A percentile compares a stretch with the other conserved stretches of the same genome.
These are phyloP conservation scores for Eucalyptus grandis DNA, from an alignment of 345 rosid genomes.

Conservation along the genomic window DNA sequence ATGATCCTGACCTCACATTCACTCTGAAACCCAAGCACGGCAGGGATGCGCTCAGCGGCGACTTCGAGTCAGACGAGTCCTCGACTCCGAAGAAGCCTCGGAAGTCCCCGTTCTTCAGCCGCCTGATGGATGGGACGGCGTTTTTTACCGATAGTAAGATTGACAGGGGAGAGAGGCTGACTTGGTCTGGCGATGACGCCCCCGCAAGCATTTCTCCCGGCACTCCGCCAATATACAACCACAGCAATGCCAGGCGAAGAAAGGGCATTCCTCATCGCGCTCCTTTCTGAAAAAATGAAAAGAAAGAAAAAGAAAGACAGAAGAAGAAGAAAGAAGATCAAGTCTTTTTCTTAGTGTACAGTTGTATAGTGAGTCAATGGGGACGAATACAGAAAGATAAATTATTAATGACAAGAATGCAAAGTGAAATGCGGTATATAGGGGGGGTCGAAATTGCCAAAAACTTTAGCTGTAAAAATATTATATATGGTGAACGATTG, in stretches of 20 bases:
- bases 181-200: slow-evolving; percentile 13
- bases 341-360: neutral
- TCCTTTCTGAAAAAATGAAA: neutral
- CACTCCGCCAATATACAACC: slow-evolving; percentile 27
- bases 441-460: neutral
- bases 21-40: slow-evolving; percentile 30
- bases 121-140: slow-evolving; percentile 45
- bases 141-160: slow-evolving; percentile 21
- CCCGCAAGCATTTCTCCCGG: slow-evolving; percentile 15
- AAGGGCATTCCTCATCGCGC: slow-evolving; percentile 45
- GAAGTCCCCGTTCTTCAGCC: slow-evolving; percentile 41
- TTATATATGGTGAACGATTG: neutral
- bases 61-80: slow-evolving; percentile 60
- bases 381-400: neutral
- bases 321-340: neutral
- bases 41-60: slow-evolving; percentile 25
- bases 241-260: slow-evolving; percentile 31
- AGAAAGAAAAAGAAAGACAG: neutral
- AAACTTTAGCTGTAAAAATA: neutral
- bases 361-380: neutral
- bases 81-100: slow-evolving; percentile 69
- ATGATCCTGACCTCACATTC: slow-evolving; percentile 49
- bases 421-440: neutral
- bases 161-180: slow-evolving; percentile 15
- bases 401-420: neutral